Percentiles rank a stretch among this genome's conserved stretches.
Conservation (phyloP, 805 yeast genomes). For the Kazachstania bromeliacearum region DNA sequence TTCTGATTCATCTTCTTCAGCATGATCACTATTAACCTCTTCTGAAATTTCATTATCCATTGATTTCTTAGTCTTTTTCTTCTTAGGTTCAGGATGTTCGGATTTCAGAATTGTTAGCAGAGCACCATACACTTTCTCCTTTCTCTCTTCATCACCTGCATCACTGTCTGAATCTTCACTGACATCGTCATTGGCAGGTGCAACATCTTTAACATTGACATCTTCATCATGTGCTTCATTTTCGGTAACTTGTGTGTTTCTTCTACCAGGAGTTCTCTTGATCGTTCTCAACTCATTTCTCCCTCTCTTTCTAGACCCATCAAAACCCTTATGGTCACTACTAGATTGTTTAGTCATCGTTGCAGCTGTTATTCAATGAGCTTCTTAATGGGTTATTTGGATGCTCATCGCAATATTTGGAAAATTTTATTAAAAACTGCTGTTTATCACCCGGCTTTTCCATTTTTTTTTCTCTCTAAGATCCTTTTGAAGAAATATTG, state of each 20-base stretch:
- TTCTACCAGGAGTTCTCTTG: conserved; percentile 38
- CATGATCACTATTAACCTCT: conserved; percentile 8
- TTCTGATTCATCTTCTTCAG: conserved; percentile 24
- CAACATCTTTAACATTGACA: conserved; percentile 12
- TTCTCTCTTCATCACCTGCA: conserved; percentile 18
- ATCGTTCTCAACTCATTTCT: conserved; percentile 53
- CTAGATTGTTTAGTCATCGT: no score
- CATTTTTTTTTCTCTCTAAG: no score
- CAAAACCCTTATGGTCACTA: no score
- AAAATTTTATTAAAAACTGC: no score
- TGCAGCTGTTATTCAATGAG: no score
- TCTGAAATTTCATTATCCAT: conserved; percentile 9
- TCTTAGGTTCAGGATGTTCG: conserved; percentile 31
- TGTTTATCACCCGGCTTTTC: no score
- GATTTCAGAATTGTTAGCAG: conserved; percentile 50
- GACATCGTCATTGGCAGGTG: conserved; percentile 6
- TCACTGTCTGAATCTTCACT: no score
- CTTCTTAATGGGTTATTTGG: no score
- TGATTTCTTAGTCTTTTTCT: conserved; percentile 8
- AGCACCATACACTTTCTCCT: conserved; percentile 54
- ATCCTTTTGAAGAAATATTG: no score
- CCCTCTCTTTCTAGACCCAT: conserved; percentile 43
- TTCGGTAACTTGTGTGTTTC: background rate
- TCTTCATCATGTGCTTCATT: conserved; percentile 3
- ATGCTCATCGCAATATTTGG: no score